phyloP scores from a whole-genome alignment of 768 basidiomycete species.

The Dictyophora rubrovolvata region DNA sequence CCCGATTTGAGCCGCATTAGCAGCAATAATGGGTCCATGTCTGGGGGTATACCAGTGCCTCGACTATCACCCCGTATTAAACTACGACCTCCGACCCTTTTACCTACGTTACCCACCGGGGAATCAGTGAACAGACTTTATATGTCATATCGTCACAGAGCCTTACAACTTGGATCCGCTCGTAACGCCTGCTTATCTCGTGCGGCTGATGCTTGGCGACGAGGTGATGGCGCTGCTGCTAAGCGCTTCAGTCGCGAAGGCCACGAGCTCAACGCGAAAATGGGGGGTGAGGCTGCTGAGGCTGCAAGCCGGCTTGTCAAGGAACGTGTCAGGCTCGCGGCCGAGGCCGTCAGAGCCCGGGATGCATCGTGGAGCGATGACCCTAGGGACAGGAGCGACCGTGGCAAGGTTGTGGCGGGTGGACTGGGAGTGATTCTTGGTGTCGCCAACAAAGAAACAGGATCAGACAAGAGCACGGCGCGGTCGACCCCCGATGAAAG shows the following conservation, averaged over 20 bases:
- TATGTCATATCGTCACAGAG: slow-evolving; percentile 79
- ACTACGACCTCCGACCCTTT: slow-evolving; percentile 67
- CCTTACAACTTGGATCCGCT: slow-evolving; percentile 85
- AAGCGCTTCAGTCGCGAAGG: slow-evolving; percentile 92
- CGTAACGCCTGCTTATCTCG: slow-evolving; percentile 90
- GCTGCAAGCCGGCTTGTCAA: slow-evolving; percentile 80
- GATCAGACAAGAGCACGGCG: slow-evolving; percentile 32
- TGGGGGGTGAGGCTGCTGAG: slow-evolving; percentile 74
- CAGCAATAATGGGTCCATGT: background rate
- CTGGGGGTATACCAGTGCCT: slow-evolving; percentile 33
- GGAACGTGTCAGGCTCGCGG: slow-evolving; percentile 67
- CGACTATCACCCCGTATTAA: slow-evolving; percentile 78
- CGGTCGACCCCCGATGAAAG: slow-evolving; percentile 75
- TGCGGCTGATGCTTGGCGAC: slow-evolving; percentile 92
- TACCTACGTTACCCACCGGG: slow-evolving; percentile 87
- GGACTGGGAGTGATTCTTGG: slow-evolving; percentile 84
- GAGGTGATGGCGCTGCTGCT: slow-evolving; percentile 92
- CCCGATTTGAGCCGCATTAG: slow-evolving; percentile 3
- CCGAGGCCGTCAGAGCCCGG: slow-evolving; percentile 62
- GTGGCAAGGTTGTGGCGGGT: slow-evolving; percentile 69
- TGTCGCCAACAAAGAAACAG: slow-evolving; percentile 52
- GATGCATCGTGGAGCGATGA: slow-evolving; percentile 79
- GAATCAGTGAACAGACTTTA: slow-evolving; percentile 71
- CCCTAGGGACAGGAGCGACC: slow-evolving; percentile 58
- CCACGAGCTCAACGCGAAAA: slow-evolving; percentile 85